Percentiles rank a stretch among this genome's conserved stretches.
These are phyloP conservation scores for Torrubiella hemipterigena DNA, from an alignment of 2,329 filamentous ascomycete genomes.

Conservation along the genomic window DNA sequence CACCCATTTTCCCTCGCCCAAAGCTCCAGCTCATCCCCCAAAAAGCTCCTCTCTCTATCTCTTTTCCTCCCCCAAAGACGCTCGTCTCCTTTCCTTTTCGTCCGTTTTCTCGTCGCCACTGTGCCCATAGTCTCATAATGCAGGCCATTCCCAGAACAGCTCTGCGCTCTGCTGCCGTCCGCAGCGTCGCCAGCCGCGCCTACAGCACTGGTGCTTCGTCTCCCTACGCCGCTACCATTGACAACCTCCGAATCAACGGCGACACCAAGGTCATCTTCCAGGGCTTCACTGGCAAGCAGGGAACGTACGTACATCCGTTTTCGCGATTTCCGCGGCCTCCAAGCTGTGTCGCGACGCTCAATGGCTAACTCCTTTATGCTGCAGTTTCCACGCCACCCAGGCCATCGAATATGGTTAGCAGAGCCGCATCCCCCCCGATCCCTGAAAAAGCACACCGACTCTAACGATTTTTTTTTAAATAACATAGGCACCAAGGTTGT, in stretches of 20 bases:
- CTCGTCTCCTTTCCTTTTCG: slow-evolving; percentile 7
- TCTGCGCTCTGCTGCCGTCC: slow-evolving; percentile 58
- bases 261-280: slow-evolving; percentile 95
- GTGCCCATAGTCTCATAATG: slow-evolving; percentile 43
- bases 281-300: slow-evolving; percentile 95
- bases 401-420: slow-evolving; percentile 91
- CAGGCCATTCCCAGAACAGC: slow-evolving; percentile 65
- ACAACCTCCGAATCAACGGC: slow-evolving; percentile 84
- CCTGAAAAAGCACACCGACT: background rate
- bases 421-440: background rate
- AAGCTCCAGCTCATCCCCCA: background rate
- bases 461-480: too few species aligned
- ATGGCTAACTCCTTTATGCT: slow-evolving; percentile 6
- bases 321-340: background rate
- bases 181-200: slow-evolving; percentile 51
- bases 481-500: slow-evolving; percentile 93
- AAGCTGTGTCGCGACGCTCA: slow-evolving; percentile 4
- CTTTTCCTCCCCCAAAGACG: slow-evolving; percentile 5
- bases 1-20: slow-evolving; percentile 1
- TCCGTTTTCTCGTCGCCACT: slow-evolving; percentile 3
- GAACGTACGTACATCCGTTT: slow-evolving; percentile 55
- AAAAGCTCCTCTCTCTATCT: slow-evolving; percentile 6
- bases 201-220: slow-evolving; percentile 64
- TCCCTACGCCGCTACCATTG: slow-evolving; percentile 59
- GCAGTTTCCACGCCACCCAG: slow-evolving; percentile 91